phyloP scores from a whole-genome alignment of 2,329 filamentous ascomycete species.

The Blumeriella jaapii region DNA sequence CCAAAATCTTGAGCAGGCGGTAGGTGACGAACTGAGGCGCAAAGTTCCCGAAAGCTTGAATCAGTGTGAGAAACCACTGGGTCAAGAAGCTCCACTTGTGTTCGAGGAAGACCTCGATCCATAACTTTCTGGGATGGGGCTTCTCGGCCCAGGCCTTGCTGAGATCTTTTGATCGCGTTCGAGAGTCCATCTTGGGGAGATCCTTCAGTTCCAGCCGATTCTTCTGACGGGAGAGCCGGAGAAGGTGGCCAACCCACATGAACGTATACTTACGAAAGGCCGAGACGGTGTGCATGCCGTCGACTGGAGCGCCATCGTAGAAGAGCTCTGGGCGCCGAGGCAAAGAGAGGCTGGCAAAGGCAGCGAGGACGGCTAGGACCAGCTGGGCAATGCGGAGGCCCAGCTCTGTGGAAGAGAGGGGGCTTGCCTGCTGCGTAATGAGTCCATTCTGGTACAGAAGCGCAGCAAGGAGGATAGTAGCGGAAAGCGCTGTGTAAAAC shows the following conservation, averaged over 20 bases:
- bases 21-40: constrained; percentile 60
- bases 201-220: constrained; percentile 50
- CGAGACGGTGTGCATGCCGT: constrained; percentile 49
- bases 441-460: constrained; percentile 35
- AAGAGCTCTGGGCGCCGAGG: constrained; percentile 59
- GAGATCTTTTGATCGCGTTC: constrained; percentile 39
- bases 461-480: constrained; percentile 33
- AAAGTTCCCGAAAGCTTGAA: constrained; percentile 37
- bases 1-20: constrained; percentile 52
- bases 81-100: constrained; percentile 44
- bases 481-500: constrained; percentile 38
- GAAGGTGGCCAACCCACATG: constrained; percentile 46
- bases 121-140: constrained; percentile 40
- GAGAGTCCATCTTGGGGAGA: constrained; percentile 48
- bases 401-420: constrained; percentile 26
- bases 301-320: constrained; percentile 45
- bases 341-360: constrained; percentile 40
- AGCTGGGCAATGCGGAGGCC: constrained; percentile 39
- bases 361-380: constrained; percentile 33
- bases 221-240: constrained; percentile 44
- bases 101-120: constrained; percentile 46
- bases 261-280: constrained; percentile 53
- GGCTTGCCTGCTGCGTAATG: constrained; percentile 24
- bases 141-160: constrained; percentile 38
- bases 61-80: constrained; percentile 45